Evolutionary conservation across 208 protist species (phyloP).

Genomic region (Zelonia costaricensis): DNA sequence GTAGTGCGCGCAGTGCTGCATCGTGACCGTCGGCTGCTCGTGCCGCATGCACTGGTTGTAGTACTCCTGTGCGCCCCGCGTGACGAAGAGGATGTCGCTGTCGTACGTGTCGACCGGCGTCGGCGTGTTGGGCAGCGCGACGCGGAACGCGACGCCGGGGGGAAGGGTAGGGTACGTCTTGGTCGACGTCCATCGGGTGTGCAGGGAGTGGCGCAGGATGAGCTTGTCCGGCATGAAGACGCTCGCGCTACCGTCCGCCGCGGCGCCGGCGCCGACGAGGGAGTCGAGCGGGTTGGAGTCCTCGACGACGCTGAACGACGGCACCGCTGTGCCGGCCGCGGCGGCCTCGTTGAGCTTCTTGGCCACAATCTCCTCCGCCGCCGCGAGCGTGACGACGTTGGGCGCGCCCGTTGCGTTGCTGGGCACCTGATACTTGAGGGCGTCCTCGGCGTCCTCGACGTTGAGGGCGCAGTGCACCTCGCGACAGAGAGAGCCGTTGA

Average conservation of each 20-base stretch:
- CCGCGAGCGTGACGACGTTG: constrained; percentile 30
- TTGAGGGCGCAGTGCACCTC: constrained; percentile 71
- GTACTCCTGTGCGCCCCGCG: constrained; percentile 68
- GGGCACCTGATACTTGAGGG: constrained; percentile 43
- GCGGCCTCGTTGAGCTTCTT: constrained; percentile 37
- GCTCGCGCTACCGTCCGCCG: constrained; percentile 8
- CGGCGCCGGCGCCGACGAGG: constrained; percentile 9
- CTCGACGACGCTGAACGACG: constrained; percentile 13
- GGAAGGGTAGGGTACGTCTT: constrained; percentile 51
- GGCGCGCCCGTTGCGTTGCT: constrained; percentile 77
- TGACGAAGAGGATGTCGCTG: constrained; percentile 58
- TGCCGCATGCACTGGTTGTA: constrained; percentile 51
- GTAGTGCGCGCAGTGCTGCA: constrained; percentile 84
- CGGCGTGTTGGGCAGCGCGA: constrained; percentile 75
- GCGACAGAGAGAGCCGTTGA: constrained; percentile 67
- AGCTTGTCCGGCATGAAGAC: constrained; percentile 39
- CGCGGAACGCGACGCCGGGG: constrained; percentile 45
- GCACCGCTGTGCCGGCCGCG: background rate
- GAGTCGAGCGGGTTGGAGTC: constrained; percentile 35
- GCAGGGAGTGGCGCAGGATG: constrained; percentile 66
- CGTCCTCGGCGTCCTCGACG: constrained; percentile 56
- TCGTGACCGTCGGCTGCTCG: constrained; percentile 52
- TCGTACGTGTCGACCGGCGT: constrained; percentile 68
- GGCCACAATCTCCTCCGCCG: constrained; percentile 32
- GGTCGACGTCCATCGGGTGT: constrained; percentile 71